Evolutionary conservation across 805 yeast genomes (phyloP).

Genomic region (Candida jianshihensis): DNA sequence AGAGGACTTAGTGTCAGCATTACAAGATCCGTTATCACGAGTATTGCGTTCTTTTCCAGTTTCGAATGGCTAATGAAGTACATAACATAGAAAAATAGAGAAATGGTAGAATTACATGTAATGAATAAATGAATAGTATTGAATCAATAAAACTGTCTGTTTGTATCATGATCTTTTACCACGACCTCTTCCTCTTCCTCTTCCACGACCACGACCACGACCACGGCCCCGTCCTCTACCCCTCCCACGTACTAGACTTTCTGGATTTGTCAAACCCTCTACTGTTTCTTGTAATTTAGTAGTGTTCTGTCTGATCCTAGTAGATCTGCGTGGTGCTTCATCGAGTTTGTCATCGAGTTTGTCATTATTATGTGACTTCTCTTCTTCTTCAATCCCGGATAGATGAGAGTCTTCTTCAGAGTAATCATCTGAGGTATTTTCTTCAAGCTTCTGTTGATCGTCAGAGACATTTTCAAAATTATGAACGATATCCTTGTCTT

Average conservation of each 20-base stretch:
- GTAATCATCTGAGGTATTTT: too few relatives aligned
- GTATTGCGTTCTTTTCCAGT: conserved; percentile 66
- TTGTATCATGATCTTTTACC: background rate
- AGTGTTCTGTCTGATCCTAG: background rate
- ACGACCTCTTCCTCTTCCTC: background rate
- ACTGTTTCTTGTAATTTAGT: too few relatives aligned
- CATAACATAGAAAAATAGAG: conserved; percentile 26
- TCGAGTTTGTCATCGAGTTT: too few relatives aligned
- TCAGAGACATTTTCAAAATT: background rate
- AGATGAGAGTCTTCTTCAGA: too few relatives aligned
- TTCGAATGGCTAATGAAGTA: conserved; percentile 64
- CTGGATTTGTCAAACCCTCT: conserved; percentile 1
- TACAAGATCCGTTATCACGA: conserved; percentile 62
- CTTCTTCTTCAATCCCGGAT: too few relatives aligned
- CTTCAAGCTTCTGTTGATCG: too few relatives aligned
- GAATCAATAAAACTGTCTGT: too few relatives aligned
- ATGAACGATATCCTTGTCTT: background rate
- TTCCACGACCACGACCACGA: background rate
- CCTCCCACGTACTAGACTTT: conserved; percentile 2
- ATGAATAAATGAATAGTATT: too few relatives aligned
- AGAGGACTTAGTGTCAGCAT: conserved; percentile 74
- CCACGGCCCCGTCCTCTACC: background rate
- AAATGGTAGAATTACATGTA: background rate
- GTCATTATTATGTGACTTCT: too few relatives aligned
- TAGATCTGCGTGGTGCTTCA: too few relatives aligned